These are phyloP conservation scores for Cladorrhinum sp. DNA, from an alignment of 2,329 filamentous ascomycete species.

Conservation along the genomic window DNA sequence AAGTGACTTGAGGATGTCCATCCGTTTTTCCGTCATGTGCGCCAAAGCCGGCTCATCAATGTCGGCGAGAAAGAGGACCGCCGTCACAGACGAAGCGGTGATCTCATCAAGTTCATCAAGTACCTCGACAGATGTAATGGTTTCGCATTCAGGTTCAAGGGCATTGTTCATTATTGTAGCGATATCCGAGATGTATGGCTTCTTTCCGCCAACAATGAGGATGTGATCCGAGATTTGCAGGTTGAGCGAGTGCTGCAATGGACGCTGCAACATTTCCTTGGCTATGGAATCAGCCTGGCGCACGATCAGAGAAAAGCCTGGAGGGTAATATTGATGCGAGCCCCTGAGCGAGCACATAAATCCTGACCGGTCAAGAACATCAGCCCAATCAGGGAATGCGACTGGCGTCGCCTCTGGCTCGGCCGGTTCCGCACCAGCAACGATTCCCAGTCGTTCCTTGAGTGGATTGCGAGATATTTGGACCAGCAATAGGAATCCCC, in stretches of 20 bases:
- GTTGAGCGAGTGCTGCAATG: slow-evolving; percentile 11
- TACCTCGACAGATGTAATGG: slow-evolving; percentile 19
- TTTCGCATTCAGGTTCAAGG: slow-evolving; percentile 25
- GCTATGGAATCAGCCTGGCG: slow-evolving; percentile 33
- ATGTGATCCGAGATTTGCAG: slow-evolving; percentile 26
- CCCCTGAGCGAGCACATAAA: slow-evolving; percentile 34
- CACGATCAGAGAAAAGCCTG: slow-evolving; percentile 37
- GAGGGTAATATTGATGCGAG: slow-evolving; percentile 33
- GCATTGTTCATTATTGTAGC: slow-evolving; percentile 19
- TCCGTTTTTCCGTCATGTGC: slow-evolving; percentile 32
- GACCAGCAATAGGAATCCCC: slow-evolving; percentile 34
- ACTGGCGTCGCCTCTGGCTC: neutral
- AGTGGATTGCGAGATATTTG: slow-evolving; percentile 25
- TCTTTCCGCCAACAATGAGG: slow-evolving; percentile 34
- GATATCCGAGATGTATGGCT: slow-evolving; percentile 21
- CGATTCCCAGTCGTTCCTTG: slow-evolving; percentile 22
- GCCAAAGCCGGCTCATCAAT: slow-evolving; percentile 36
- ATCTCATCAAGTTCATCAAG: slow-evolving; percentile 32
- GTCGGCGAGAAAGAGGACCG: slow-evolving; percentile 37
- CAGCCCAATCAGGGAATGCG: slow-evolving; percentile 35
- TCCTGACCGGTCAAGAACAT: slow-evolving; percentile 33
- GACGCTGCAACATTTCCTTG: slow-evolving; percentile 24
- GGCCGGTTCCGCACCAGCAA: slow-evolving; percentile 1
- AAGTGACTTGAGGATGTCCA: slow-evolving; percentile 29
- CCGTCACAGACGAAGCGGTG: slow-evolving; percentile 26